Evolutionary conservation across 2,329 filamentous ascomycete genomes (phyloP), one percentile per base, ranked within the genome.

Genomic region (Paracamarosporium sp.): DNA sequence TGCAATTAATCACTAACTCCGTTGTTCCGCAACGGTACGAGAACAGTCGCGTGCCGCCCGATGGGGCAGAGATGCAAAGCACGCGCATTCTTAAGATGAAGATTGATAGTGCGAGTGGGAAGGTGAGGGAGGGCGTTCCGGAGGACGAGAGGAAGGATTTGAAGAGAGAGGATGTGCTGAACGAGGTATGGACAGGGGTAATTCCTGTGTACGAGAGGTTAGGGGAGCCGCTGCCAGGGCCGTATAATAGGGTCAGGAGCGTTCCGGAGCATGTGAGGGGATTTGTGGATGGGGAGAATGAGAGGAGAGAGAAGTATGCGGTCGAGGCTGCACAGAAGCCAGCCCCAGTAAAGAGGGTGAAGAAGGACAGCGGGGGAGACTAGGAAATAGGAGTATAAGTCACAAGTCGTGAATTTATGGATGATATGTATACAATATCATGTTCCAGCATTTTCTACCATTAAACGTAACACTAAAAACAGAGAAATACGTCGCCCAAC

Each of bases 1-100:
- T 96, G 87, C 79, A 88, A 66, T 80, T 90, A 56, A 89, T 96
- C 72, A 96, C 92, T 1, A 84, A 96, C 73, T 83, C 84, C 35
- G 86, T 94, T 12, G 83, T 94, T 2, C 82, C 87, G 0, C 80
- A 82, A 12, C 86, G 92, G 5, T 96, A 90, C 87, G 80, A 82
- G 17, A 81, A 90, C 69, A 86, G 86, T 15, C 85, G 92, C 4
- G 35, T 38, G 15, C 35, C 35, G 35, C 35, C 35, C 5, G 35
- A 87, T 43, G 82, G 82, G 45, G 86, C 88, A 11, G 92, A 96
- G 81, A 85, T 95, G 81, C 86, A 87, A 58, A 88, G 85, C 57
- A 96, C 92, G 0, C 85, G 86, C 41, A 87, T 96, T 38, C 78
- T 96, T 55, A 87, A 83, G 61, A 86, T 96, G 11, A 82, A 77